These are phyloP conservation scores for Umbellularia californica DNA, from an alignment of 164 flowering plant genomes.

Conservation along the genomic window DNA sequence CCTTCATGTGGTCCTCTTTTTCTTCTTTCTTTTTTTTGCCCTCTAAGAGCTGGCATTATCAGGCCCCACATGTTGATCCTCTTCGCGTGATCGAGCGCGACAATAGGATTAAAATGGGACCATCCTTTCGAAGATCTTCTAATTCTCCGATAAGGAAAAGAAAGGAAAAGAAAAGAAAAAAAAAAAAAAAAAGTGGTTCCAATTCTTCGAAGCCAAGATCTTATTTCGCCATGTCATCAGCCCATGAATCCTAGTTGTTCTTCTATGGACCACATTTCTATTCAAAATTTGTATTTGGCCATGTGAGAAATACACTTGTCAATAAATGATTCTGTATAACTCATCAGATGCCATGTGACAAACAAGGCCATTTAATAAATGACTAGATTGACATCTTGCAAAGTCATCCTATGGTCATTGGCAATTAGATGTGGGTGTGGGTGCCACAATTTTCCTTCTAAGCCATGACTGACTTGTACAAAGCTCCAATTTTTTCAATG, in stretches of 20 bases:
- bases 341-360: background rate
- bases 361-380: background rate
- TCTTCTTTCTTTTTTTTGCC: background rate
- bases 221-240: constrained; percentile 6
- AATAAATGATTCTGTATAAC: background rate
- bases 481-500: background rate
- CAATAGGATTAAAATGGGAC: background rate
- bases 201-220: background rate
- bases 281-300: background rate
- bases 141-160: background rate
- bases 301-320: background rate
- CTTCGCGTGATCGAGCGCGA: background rate
- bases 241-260: background rate
- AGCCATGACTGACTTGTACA: background rate
- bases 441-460: background rate
- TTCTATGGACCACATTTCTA: background rate
- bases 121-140: background rate
- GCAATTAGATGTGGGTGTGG: background rate
- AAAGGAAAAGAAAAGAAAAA: background rate
- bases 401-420: background rate
- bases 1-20: background rate
- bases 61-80: background rate
- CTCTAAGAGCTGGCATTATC: background rate
- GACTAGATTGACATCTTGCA: background rate
- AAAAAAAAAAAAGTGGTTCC: background rate